Evolutionary conservation across 306 rosid species (phyloP), one percentile per base, ranked within the genome.

Genomic region (Gastrolobium villosum): DNA sequence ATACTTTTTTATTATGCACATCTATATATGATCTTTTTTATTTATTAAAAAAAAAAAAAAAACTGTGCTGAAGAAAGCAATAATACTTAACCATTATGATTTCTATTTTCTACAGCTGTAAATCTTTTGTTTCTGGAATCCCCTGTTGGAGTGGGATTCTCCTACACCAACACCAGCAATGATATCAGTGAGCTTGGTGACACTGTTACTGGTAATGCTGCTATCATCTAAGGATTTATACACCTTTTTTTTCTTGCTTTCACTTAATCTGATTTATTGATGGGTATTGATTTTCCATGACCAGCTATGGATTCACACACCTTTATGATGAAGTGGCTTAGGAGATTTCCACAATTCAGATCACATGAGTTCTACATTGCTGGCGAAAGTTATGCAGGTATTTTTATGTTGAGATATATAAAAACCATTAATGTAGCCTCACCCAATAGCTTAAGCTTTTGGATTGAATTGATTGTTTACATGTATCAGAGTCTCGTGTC

Each of bases 381-480:
- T 9, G 97, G 98, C 64, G 98, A 94, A 84, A 94, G 98, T 89
- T 94, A 94, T 60, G 98, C 90, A 81, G 97, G 97, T 91, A 83
- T 45, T 0, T 36, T 0, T 36, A n/a, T n/a, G n/a, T n/a, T n/a
- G n/a, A n/a, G n/a, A n/a, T n/a, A n/a, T n/a, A n/a, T n/a, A n/a
- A n/a, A n/a, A n/a, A n/a, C n/a, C n/a, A n/a, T n/a, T n/a, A n/a
- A n/a, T n/a, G n/a, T n/a, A n/a, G n/a, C n/a, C n/a, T n/a, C n/a
- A n/a, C n/a, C n/a, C n/a, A n/a, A n/a, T n/a, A n/a, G n/a, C n/a
- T n/a, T n/a, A n/a, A n/a, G n/a, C n/a, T n/a, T n/a, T n/a, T n/a
- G n/a, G n/a, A n/a, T n/a, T n/a, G n/a, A n/a, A n/a, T n/a, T n/a
- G n/a, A n/a, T n/a, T n/a, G n/a, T n/a, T n/a, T n/a, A n/a, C n/a